Conservation (phyloP, 1,284 basidiomycete genomes). For the Hemileia vastatrix region DNA sequence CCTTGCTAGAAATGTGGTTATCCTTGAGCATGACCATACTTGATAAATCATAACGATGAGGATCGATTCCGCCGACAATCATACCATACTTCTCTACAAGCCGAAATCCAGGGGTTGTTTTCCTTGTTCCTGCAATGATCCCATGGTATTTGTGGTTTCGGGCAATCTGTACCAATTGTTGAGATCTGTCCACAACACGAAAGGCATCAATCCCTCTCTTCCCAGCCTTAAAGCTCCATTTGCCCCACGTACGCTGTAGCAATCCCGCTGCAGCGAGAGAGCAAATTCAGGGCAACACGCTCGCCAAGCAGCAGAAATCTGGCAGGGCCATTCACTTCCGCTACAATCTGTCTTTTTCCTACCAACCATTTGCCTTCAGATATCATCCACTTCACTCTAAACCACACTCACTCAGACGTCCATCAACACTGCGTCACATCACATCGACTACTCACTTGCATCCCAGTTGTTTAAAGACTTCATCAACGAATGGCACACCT, state of each 20-base stretch:
- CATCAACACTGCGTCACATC: background rate
- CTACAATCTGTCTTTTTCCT: slow-evolving; percentile 68
- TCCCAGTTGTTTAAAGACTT: slow-evolving; percentile 78
- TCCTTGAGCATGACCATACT: slow-evolving; percentile 99
- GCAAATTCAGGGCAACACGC: slow-evolving; percentile 82
- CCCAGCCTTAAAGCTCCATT: background rate
- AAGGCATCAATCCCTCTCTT: slow-evolving; percentile 25
- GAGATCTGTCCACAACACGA: slow-evolving; percentile 53
- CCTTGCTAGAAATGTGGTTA: slow-evolving; percentile 96
- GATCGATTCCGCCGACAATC: slow-evolving; percentile 92
- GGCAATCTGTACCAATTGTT: slow-evolving; percentile 69
- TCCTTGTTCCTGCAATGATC: slow-evolving; percentile 86
- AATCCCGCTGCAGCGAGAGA: slow-evolving; percentile 92
- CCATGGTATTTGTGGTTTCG: slow-evolving; percentile 55
- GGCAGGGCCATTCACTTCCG: slow-evolving; percentile 81
- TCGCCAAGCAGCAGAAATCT: slow-evolving; percentile 86
- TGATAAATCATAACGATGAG: slow-evolving; percentile 90
- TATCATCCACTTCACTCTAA: slow-evolving; percentile 84
- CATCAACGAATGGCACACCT: slow-evolving; percentile 89
- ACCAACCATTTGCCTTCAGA: slow-evolving; percentile 70
- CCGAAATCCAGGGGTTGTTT: slow-evolving; percentile 96
- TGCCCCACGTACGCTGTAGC: slow-evolving; percentile 69
- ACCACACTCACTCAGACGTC: background rate
- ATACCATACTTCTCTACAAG: slow-evolving; percentile 98
- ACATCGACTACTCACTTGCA: slow-evolving; percentile 61